phyloP scores from a whole-genome alignment of 768 basidiomycete species.

The Pluteus cervinus region DNA sequence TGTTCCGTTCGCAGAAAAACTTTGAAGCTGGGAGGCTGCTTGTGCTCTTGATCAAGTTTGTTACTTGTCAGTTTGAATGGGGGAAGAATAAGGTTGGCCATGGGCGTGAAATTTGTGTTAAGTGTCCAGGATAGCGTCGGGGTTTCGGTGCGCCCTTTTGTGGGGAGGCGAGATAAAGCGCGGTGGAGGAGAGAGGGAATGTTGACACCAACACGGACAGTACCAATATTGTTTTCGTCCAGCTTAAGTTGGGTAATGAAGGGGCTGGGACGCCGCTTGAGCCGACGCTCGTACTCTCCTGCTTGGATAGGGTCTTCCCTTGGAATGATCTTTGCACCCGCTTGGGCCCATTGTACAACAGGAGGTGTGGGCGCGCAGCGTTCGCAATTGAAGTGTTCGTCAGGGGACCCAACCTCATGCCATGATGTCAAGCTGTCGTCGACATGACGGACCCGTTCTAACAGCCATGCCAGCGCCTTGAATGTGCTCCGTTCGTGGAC shows the following conservation, averaged over 20 bases:
- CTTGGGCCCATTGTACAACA: slow-evolving; percentile 65
- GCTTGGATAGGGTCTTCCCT: slow-evolving; percentile 85
- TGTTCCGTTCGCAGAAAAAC: slow-evolving; percentile 77
- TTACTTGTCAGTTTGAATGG: slow-evolving; percentile 76
- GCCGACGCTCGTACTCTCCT: slow-evolving; percentile 80
- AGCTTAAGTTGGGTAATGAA: slow-evolving; percentile 82
- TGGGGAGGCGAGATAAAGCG: slow-evolving; percentile 74
- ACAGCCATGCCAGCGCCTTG: slow-evolving; percentile 78
- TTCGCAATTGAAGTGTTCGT: slow-evolving; percentile 53
- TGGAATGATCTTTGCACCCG: slow-evolving; percentile 55
- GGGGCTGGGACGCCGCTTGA: slow-evolving; percentile 81
- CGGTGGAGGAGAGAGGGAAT: slow-evolving; percentile 83
- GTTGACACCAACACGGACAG: slow-evolving; percentile 83
- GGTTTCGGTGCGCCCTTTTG: slow-evolving; percentile 39
- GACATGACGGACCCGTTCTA: slow-evolving; percentile 76
- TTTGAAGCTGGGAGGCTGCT: slow-evolving; percentile 77
- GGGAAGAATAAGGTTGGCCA: slow-evolving; percentile 49
- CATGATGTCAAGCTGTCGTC: slow-evolving; percentile 61
- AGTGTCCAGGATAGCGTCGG: slow-evolving; percentile 71
- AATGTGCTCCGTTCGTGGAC: slow-evolving; percentile 81
- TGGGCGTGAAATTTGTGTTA: slow-evolving; percentile 69
- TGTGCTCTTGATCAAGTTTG: slow-evolving; percentile 59
- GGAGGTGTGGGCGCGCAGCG: slow-evolving; percentile 82
- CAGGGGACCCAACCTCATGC: slow-evolving; percentile 47
- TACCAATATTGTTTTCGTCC: slow-evolving; percentile 55